phyloP scores from a whole-genome alignment of 345 rosid genomes.

The Anastatica hierochuntica region DNA sequence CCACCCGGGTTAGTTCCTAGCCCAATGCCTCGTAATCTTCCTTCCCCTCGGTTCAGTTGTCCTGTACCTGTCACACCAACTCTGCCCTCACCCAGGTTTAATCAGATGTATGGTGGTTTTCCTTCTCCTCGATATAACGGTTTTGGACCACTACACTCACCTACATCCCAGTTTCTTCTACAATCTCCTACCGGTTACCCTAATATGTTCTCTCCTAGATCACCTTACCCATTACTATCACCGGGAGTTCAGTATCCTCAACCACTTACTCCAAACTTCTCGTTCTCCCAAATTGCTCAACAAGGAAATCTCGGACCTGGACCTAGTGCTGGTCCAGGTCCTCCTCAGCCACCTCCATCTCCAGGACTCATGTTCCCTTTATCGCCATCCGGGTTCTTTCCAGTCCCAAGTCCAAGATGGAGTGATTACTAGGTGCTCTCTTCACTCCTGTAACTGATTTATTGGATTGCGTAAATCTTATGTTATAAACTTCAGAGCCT shows the following conservation, averaged over 20 bases:
- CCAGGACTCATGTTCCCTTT: constrained; percentile 55
- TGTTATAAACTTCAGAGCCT: too few relatives aligned
- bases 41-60: constrained; percentile 50
- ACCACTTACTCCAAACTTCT: constrained; percentile 61
- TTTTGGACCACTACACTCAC: constrained; percentile 58
- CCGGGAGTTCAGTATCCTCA: constrained; percentile 80
- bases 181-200: constrained; percentile 60
- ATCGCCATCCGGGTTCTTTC: constrained; percentile 24
- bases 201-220: constrained; percentile 58
- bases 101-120: constrained; percentile 34
- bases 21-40: constrained; percentile 29
- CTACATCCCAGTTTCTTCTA: constrained; percentile 69
- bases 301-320: constrained; percentile 72
- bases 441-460: too few relatives aligned
- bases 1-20: constrained; percentile 24
- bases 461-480: too few relatives aligned
- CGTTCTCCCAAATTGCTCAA: constrained; percentile 59
- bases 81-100: constrained; percentile 41
- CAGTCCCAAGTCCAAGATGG: constrained; percentile 27
- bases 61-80: constrained; percentile 35
- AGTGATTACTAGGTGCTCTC: constrained; percentile 12
- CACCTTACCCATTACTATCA: constrained; percentile 62
- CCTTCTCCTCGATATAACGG: constrained; percentile 54
- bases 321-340: constrained; percentile 40
- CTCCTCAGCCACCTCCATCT: constrained; percentile 63